A percentile compares a stretch with the other conserved stretches of the same genome.
Evolutionary conservation across 2,329 filamentous ascomycete species (phyloP).

Genomic region (Chaetomium olivaceum): DNA sequence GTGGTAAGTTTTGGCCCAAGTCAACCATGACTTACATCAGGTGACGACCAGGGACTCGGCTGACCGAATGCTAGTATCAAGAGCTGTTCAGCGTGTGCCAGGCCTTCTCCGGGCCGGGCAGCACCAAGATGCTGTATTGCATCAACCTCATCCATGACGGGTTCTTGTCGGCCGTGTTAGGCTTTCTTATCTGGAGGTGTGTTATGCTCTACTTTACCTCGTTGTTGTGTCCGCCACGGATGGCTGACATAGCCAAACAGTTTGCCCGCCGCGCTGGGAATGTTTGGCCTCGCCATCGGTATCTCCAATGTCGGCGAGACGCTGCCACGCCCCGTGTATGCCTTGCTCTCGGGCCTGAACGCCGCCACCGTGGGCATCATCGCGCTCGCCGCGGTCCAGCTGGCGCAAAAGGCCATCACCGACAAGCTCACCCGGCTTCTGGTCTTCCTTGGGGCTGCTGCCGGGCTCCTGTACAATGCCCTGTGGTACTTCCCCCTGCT

Average conservation of each 20-base stretch:
- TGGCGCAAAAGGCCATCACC: conserved; percentile 67
- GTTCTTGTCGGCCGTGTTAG: conserved; percentile 56
- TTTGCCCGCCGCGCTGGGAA: conserved; percentile 68
- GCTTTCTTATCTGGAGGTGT: conserved; percentile 61
- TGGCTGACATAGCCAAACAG: conserved; percentile 37
- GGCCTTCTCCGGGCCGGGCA: conserved; percentile 65
- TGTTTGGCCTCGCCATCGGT: conserved; percentile 67
- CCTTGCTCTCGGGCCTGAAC: conserved; percentile 70
- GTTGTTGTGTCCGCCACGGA: conserved; percentile 44
- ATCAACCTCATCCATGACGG: conserved; percentile 66
- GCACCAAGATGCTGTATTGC: conserved; percentile 71
- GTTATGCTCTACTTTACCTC: conserved; percentile 32
- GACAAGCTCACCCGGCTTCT: conserved; percentile 63
- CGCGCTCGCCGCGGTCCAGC: conserved; percentile 66
- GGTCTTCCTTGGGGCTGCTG: conserved; percentile 63
- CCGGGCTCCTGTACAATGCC: conserved; percentile 68
- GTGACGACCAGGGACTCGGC: background rate
- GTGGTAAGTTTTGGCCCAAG: conserved; percentile 36
- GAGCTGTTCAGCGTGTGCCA: conserved; percentile 73
- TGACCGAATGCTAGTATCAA: conserved; percentile 52
- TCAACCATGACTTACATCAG: background rate
- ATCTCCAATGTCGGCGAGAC: conserved; percentile 59
- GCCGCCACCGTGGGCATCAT: conserved; percentile 72
- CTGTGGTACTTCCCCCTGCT: conserved; percentile 74
- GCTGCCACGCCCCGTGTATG: conserved; percentile 65